Conservation (phyloP, 2,329 filamentous ascomycete genomes). For the Albophoma yamanashiensis region DNA sequence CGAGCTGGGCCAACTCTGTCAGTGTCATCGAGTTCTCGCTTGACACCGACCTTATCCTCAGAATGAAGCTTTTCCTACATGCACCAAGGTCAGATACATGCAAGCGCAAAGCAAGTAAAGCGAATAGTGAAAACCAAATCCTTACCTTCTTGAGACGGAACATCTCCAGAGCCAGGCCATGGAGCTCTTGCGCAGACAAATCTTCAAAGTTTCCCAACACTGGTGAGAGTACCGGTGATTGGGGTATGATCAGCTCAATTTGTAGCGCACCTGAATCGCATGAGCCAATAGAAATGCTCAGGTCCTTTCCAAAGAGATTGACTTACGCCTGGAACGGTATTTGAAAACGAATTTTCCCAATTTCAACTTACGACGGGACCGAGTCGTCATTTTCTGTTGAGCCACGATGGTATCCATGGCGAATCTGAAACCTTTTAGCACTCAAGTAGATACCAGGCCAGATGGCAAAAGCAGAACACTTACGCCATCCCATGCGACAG, state of each 20-base stretch:
- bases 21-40: neutral
- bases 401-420: too few relatives aligned
- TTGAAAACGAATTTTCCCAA: conserved; percentile 6
- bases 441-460: neutral
- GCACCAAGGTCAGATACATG: neutral
- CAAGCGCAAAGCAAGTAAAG: neutral
- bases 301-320: neutral
- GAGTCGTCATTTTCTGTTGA: too few relatives aligned
- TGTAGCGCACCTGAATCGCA: conserved; percentile 9
- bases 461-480: neutral
- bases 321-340: conserved; percentile 12
- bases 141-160: conserved; percentile 4
- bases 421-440: neutral
- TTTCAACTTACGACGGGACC: too few relatives aligned
- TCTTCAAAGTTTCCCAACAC: conserved; percentile 1
- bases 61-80: neutral
- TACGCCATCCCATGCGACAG: conserved; percentile 13
- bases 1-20: neutral
- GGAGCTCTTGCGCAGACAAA: conserved; percentile 9
- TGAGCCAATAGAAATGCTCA: neutral
- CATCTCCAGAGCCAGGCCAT: conserved; percentile 9
- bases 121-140: neutral
- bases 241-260: conserved; percentile 12
- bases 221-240: conserved; percentile 1
- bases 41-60: neutral